Percentiles rank a stretch among this genome's conserved stretches.
Evolutionary conservation across 1,284 basidiomycete genomes (phyloP).

Genomic region (Neolentinus lepideus): DNA sequence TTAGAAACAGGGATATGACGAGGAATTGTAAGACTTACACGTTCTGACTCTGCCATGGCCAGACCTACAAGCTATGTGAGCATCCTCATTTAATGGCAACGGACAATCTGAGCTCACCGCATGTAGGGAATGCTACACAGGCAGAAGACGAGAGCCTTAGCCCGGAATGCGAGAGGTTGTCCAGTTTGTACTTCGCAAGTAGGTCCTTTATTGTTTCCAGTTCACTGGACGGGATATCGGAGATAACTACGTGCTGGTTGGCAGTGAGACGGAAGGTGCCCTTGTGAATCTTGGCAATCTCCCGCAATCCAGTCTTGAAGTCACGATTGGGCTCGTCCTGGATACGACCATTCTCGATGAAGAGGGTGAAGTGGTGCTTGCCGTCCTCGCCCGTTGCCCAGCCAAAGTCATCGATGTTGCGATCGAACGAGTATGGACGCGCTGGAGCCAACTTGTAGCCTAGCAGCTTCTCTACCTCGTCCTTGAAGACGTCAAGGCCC

Average conservation of each 20-base stretch:
- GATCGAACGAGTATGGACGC: slow-evolving; percentile 77
- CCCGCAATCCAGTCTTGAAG: slow-evolving; percentile 90
- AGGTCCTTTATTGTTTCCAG: slow-evolving; percentile 75
- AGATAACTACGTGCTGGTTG: slow-evolving; percentile 92
- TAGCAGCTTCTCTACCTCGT: slow-evolving; percentile 85
- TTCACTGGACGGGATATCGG: slow-evolving; percentile 75
- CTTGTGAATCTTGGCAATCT: slow-evolving; percentile 93
- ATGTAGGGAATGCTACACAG: slow-evolving; percentile 98
- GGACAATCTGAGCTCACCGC: slow-evolving; percentile 40
- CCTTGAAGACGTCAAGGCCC: slow-evolving; percentile 82
- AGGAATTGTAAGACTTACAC: slow-evolving; percentile 36
- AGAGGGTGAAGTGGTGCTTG: slow-evolving; percentile 88
- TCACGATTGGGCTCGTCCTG: slow-evolving; percentile 87
- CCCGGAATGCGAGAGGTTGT: slow-evolving; percentile 79
- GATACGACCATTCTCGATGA: slow-evolving; percentile 96
- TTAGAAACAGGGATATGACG: slow-evolving; percentile 5
- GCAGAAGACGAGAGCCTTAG: slow-evolving; percentile 85
- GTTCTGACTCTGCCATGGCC: slow-evolving; percentile 93
- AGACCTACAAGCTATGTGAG: slow-evolving; percentile 41
- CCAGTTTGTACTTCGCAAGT: slow-evolving; percentile 84
- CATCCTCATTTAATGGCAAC: slow-evolving; percentile 3
- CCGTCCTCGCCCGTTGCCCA: slow-evolving; percentile 89
- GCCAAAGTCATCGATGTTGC: slow-evolving; percentile 92
- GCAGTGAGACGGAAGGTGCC: slow-evolving; percentile 89
- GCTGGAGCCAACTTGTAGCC: slow-evolving; percentile 75